Percentiles rank a stretch among this genome's conserved stretches.
These are phyloP conservation scores for Pseudozyma hubeiensis DNA, from an alignment of 1,284 basidiomycete species.

Conservation along the genomic window DNA sequence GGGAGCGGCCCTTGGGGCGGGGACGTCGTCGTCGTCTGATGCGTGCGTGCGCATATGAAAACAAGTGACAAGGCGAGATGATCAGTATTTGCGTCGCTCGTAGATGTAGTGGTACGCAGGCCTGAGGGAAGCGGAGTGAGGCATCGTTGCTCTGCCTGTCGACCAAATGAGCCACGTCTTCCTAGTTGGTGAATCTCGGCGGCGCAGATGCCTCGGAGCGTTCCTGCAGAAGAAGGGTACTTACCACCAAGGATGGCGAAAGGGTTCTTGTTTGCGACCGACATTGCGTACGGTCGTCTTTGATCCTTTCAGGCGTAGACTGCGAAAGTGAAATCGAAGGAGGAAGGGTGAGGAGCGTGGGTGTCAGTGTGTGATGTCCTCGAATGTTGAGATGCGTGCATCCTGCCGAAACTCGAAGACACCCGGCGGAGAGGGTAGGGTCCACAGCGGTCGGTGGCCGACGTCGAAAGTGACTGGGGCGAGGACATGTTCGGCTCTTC, in stretches of 20 bases:
- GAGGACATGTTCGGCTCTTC: no score
- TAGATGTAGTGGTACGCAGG: no score
- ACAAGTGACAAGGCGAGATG: not conserved
- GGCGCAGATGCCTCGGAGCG: not conserved
- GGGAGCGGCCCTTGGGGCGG: slow-evolving; percentile 54
- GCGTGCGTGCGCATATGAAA: not conserved
- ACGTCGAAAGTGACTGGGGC: no score
- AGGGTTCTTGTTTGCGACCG: slow-evolving; percentile 68
- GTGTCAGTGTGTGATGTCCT: slow-evolving; percentile 19
- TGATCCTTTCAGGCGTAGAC: slow-evolving; percentile 46
- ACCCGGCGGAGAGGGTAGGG: no score
- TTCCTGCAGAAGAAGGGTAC: slow-evolving; percentile 10
- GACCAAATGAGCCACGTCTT: no score
- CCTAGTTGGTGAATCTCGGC: not conserved
- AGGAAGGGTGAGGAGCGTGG: not conserved
- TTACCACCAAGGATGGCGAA: slow-evolving; percentile 67
- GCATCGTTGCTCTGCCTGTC: no score
- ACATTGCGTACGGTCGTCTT: slow-evolving; percentile 65
- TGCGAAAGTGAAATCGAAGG: slow-evolving; percentile 8
- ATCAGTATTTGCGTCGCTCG: slow-evolving; percentile 5
- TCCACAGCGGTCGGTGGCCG: no score
- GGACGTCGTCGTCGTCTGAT: slow-evolving; percentile 57
- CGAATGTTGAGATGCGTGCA: not conserved
- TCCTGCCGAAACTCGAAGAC: no score
- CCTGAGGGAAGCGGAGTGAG: no score